Evolutionary conservation across 495 filamentous ascomycete genomes (phyloP), one percentile per base, ranked within the genome.

Genomic region (Geopyxis carbonaria): DNA sequence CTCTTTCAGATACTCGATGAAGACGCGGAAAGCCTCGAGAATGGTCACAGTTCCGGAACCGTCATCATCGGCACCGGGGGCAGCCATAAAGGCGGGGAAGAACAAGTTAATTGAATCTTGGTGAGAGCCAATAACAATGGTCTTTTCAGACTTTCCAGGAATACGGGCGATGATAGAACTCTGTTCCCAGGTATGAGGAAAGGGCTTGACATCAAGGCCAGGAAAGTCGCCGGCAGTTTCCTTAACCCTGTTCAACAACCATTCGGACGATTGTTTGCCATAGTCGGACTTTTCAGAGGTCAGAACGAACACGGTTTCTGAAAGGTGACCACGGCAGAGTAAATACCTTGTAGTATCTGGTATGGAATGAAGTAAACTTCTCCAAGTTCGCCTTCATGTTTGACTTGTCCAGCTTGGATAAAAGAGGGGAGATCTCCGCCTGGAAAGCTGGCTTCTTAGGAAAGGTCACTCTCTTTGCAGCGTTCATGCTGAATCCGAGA

Each of bases 131-230:
- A 82, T 65, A 5, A 82, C 71, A 37, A 95, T 66, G 3, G 89
- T 95, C 55, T 78, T 77, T 42, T 92, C 75, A 21, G 68, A 76
- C 61, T 77, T 68, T 33, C 91, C 91, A 0, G 89, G 89, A 42
- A 99, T 81, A 8, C 78, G 86, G 10, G 85, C 87, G 56, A 99
- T 93, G 51, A 95, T 71, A 48, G 75, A 84, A 59, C 75, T 78
- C 57, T 99, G 89, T 34, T 75, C 78, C 86, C 87, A 99, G 0
- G 73, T 51, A 61, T 99, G 89, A 33, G 60, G 48, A 59, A 99
- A 95, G 32, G 68, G 65, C 45, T 73, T 61, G 1, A 83, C 81
- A 25, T 62, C 64, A 14, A 80, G 82, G 15, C 75, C 64, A 4
- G 85, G 82, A 2, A 80, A 69, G 8, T 69, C 63, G 11, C 67